These are phyloP conservation scores for Cyclotella distinguenda DNA, from an alignment of 108 stramenopile species.

Conservation along the genomic window DNA sequence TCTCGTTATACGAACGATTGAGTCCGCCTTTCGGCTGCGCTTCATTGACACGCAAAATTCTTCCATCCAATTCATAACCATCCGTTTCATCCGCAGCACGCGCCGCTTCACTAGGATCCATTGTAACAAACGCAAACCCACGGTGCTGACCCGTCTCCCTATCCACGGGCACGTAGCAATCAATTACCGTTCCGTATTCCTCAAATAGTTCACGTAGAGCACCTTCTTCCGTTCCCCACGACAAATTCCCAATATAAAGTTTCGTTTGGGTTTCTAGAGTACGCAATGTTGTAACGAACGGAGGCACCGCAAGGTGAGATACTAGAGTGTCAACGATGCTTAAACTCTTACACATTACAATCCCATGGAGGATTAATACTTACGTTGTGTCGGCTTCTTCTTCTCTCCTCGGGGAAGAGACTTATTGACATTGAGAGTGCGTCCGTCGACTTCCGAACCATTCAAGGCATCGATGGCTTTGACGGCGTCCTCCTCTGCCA, in stretches of 20 bases:
- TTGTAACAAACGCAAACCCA: constrained; percentile 91
- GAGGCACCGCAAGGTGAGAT: constrained; percentile 51
- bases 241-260: constrained; percentile 93
- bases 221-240: constrained; percentile 82
- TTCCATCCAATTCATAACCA: constrained; percentile 84
- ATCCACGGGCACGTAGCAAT: constrained; percentile 85
- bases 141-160: constrained; percentile 80
- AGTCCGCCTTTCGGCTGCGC: constrained; percentile 77
- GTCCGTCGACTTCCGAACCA: constrained; percentile 79
- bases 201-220: constrained; percentile 81
- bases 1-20: constrained; percentile 21
- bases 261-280: constrained; percentile 40
- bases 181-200: constrained; percentile 77
- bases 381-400: constrained; percentile 35
- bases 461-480: constrained; percentile 86
- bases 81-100: constrained; percentile 75
- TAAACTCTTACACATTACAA: neutral
- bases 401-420: constrained; percentile 80
- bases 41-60: constrained; percentile 84
- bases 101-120: constrained; percentile 80
- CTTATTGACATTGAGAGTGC: constrained; percentile 89
- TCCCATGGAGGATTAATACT: constrained; percentile 8
- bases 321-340: constrained; percentile 39
- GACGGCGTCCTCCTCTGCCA: constrained; percentile 73
- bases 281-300: neutral